These are phyloP conservation scores for Psilocybe subaeruginosa DNA, from an alignment of 768 basidiomycete species.

Conservation along the genomic window DNA sequence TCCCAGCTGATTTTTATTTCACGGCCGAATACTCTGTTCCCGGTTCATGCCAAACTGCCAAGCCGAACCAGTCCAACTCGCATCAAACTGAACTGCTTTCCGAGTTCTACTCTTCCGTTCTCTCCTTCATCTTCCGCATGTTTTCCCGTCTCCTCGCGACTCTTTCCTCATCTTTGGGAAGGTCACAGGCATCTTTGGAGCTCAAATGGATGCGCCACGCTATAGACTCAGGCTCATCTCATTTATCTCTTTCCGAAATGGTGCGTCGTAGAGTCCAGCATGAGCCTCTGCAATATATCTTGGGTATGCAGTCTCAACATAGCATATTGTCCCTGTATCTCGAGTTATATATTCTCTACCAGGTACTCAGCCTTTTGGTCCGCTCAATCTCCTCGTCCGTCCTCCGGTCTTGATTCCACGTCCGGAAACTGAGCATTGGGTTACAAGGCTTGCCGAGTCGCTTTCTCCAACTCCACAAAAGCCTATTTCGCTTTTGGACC, in stretches of 20 bases:
- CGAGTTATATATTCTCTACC: conserved; percentile 17
- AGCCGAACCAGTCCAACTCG: conserved; percentile 18
- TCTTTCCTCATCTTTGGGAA: conserved; percentile 34
- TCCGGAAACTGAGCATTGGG: conserved; percentile 92
- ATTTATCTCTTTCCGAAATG: conserved; percentile 40
- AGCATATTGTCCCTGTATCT: conserved; percentile 14
- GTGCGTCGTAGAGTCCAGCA: conserved; percentile 63
- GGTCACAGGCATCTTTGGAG: conserved; percentile 40
- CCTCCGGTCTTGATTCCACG: conserved; percentile 91
- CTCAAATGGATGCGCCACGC: conserved; percentile 47
- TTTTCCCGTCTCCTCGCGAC: conserved; percentile 27
- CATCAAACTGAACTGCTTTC: conserved; percentile 11
- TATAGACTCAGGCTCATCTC: conserved; percentile 15
- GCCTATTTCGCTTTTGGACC: conserved; percentile 67
- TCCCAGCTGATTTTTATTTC: conserved; percentile 32
- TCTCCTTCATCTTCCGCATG: conserved; percentile 23
- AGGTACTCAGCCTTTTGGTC: conserved; percentile 90
- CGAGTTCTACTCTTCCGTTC: conserved; percentile 3
- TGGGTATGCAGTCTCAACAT: conserved; percentile 54
- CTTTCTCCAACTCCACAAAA: conserved; percentile 37
- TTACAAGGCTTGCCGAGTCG: conserved; percentile 58
- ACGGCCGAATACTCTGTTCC: conserved; percentile 21
- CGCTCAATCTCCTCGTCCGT: conserved; percentile 71
- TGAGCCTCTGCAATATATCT: conserved; percentile 90
- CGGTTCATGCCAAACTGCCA: conserved; percentile 23